Evolutionary conservation across 495 filamentous ascomycete species (phyloP), one percentile per base, ranked within the genome.

Genomic region (Penicillium ucsense): DNA sequence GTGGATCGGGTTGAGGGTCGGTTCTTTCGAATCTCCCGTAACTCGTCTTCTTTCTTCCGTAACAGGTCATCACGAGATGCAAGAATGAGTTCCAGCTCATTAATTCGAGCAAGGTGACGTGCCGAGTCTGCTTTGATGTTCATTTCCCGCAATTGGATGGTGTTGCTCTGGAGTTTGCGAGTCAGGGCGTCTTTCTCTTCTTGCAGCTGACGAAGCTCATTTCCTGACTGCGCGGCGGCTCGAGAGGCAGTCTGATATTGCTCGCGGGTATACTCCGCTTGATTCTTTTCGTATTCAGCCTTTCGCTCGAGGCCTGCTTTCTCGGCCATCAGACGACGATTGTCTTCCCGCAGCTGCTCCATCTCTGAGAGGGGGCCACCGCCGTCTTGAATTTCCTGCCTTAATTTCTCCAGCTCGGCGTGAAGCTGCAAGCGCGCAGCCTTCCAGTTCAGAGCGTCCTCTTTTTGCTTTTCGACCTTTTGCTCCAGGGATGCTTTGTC

Each of bases 181-280:
- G 70, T 64, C 20, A 85, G 64, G 0, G 60, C 54, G 27, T 68
- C 70, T 33, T 79, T 73, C 35, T 71, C 65, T 7, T 55, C 56
- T 34, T 66, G 58, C 8, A 85, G 67, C n/a, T 62, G 62, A 8
- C 67, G 60, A 35, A 72, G 68, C 61, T 85, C 79, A 27, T 62
- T 64, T 10, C 60, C 60, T 11, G 77, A 62, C 35, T 80, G 74
- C 10, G 63, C 68, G 7, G 73, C 74, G 0, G 66, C 63, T 10
- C 65, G 79, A 9, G 82, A 84, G 1, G 81, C 80, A 33, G 71
- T 67, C 44, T 87, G 82, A 49, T 88, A 89, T 33, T 76, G 69
- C 11, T 72, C 66, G 38, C 81, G 76, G 33, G 70, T 70, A 58
- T 81, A 88, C 9, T 85, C 83, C 4, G 63, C 54, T 48, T 70